Percentiles rank a stretch among this genome's conserved stretches.
Evolutionary conservation across 306 rosid species (phyloP).

Genomic region (Fragaria nilgerrensis): DNA sequence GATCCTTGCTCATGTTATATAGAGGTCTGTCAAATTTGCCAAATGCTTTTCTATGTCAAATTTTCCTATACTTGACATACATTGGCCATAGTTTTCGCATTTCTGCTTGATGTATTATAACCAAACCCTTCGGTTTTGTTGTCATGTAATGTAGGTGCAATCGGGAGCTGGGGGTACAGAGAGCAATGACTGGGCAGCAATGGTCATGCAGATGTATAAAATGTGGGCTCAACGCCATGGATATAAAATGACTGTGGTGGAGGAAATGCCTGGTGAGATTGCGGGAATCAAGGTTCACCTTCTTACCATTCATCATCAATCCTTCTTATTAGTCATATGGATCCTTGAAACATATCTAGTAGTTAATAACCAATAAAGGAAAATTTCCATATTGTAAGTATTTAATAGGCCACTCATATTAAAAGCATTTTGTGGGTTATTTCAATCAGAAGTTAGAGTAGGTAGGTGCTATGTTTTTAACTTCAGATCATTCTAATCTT

Average conservation of each 20-base stretch:
- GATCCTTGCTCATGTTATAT: conserved; percentile 86
- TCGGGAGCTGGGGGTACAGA: conserved; percentile 99
- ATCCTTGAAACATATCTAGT: not conserved
- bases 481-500: conserved; percentile 29
- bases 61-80: conserved; percentile 9
- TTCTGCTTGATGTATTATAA: conserved; percentile 13
- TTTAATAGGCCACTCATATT: not conserved
- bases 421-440: not conserved
- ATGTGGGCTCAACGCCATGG: conserved; percentile 71
- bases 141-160: conserved; percentile 60
- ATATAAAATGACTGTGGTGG: conserved; percentile 73
- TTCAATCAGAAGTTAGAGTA: not conserved
- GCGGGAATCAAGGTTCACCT: conserved; percentile 95
- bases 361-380: not conserved
- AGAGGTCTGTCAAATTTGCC: conserved; percentile 52
- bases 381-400: not conserved
- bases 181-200: conserved; percentile 99
- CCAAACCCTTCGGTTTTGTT: conserved; percentile 20
- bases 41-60: conserved; percentile 2
- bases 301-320: conserved; percentile 39
- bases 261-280: conserved; percentile 94
- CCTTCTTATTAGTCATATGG: conserved; percentile 4
- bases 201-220: conserved; percentile 95
- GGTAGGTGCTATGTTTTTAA: conserved; percentile 29
- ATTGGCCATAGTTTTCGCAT: conserved; percentile 3